Conservation (phyloP, 768 basidiomycete genomes). For the Russula virescens region DNA sequence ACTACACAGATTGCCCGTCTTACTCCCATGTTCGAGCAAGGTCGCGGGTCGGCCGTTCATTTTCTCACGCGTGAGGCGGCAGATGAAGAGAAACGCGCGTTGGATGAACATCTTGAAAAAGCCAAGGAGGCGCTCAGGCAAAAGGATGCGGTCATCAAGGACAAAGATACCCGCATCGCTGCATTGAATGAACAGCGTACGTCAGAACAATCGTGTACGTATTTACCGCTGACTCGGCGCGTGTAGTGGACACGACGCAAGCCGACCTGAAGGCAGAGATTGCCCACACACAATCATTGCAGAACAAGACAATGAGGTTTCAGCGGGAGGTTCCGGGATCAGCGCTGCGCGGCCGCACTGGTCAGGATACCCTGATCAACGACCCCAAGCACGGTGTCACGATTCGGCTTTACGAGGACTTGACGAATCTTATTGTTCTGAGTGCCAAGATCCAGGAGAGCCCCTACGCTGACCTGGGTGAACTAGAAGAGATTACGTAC, state of each 20-base stretch:
- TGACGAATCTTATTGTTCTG: constrained; percentile 72
- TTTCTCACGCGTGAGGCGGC: constrained; percentile 70
- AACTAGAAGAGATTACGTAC: constrained; percentile 55
- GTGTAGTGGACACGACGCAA: constrained; percentile 45
- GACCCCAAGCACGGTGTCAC: constrained; percentile 57
- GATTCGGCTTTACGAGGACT: constrained; percentile 77
- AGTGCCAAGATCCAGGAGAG: constrained; percentile 48
- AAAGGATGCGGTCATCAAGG: constrained; percentile 37
- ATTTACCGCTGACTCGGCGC: constrained; percentile 4
- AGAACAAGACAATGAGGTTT: constrained; percentile 34
- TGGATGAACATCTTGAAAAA: constrained; percentile 44
- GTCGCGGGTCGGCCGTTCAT: constrained; percentile 49
- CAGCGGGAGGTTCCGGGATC: constrained; percentile 38
- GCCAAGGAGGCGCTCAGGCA: constrained; percentile 41
- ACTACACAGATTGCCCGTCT: constrained; percentile 47
- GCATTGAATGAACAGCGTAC: constrained; percentile 47
- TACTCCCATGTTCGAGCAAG: constrained; percentile 48
- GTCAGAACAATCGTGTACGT: constrained; percentile 17
- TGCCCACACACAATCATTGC: constrained; percentile 43
- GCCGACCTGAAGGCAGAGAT: constrained; percentile 61
- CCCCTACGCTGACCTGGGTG: constrained; percentile 33
- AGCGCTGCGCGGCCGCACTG: constrained; percentile 32
- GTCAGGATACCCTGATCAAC: constrained; percentile 34
- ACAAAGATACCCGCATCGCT: constrained; percentile 43
- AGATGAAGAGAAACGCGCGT: constrained; percentile 54